phyloP scores from a whole-genome alignment of 768 basidiomycete genomes.

The Dacryopinax primogenitus region DNA sequence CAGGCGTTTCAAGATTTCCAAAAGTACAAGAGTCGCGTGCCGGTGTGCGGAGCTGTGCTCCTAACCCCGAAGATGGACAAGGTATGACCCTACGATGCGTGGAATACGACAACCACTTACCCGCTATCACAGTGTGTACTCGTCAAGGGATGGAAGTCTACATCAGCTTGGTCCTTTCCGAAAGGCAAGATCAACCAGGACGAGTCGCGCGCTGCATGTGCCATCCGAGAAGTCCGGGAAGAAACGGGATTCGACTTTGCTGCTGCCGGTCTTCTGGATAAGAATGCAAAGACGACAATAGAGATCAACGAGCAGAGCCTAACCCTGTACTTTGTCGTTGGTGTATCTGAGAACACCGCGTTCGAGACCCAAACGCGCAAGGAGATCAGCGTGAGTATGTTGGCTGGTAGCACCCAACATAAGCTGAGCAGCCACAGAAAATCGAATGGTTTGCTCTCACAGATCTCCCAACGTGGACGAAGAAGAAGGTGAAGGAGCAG shows the following conservation, averaged over 20 bases:
- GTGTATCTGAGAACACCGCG: conserved; percentile 71
- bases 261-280: conserved; percentile 10
- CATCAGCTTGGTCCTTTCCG: conserved; percentile 97
- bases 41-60: conserved; percentile 96
- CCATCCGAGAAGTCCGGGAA: conserved; percentile 87
- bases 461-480: conserved; percentile 89
- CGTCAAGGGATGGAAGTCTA: conserved; percentile 96
- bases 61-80: conserved; percentile 86
- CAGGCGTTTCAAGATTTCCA: conserved; percentile 81
- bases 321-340: conserved; percentile 78
- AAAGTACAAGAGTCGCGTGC: conserved; percentile 91
- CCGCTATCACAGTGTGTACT: conserved; percentile 62
- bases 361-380: conserved; percentile 94
- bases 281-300: conserved; percentile 28
- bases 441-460: conserved; percentile 89
- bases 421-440: conserved; percentile 40
- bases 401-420: background rate
- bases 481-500: conserved; percentile 44
- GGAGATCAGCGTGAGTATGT: conserved; percentile 78
- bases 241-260: conserved; percentile 86
- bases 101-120: background rate
- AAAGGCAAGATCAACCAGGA: conserved; percentile 98
- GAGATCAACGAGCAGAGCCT: conserved; percentile 67
- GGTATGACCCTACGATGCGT: conserved; percentile 34
- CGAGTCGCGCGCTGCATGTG: conserved; percentile 72